Conservation (phyloP, 225 moss, liverwort and hornwort species). For the Climacium dendroides region DNA sequence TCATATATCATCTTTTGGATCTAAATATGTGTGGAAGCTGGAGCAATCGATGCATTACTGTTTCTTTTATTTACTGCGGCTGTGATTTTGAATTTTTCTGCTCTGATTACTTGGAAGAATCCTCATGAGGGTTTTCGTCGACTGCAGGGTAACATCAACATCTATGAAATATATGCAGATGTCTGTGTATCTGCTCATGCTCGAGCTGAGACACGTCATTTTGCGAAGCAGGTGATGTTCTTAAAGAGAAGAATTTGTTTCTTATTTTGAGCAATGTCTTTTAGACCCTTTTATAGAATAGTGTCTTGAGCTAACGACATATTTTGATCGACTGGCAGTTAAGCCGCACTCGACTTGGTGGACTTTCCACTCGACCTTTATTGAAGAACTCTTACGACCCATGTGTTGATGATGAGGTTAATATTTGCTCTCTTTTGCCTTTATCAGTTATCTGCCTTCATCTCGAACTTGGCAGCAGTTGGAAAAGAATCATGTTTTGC, state of each 20-base stretch:
- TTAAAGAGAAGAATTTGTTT: background rate
- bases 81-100: background rate
- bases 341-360: constrained; percentile 34
- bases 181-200: constrained; percentile 65
- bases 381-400: constrained; percentile 67
- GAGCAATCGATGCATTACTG: background rate
- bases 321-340: constrained; percentile 31
- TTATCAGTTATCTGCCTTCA: background rate
- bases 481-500: background rate
- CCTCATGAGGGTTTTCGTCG: background rate
- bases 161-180: constrained; percentile 89
- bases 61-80: background rate
- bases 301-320: background rate
- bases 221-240: constrained; percentile 59
- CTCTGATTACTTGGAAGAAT: background rate
- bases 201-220: constrained; percentile 65
- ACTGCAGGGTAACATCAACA: constrained; percentile 71
- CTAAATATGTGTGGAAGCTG: background rate
- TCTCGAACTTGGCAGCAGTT: background rate
- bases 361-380: constrained; percentile 59
- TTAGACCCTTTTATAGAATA: background rate
- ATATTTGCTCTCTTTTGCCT: background rate
- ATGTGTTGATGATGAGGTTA: constrained; percentile 86
- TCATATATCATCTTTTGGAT: background rate
- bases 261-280: background rate